phyloP scores from a whole-genome alignment of 176 grass and related monocot genomes.

The Oryza rufipogon region DNA sequence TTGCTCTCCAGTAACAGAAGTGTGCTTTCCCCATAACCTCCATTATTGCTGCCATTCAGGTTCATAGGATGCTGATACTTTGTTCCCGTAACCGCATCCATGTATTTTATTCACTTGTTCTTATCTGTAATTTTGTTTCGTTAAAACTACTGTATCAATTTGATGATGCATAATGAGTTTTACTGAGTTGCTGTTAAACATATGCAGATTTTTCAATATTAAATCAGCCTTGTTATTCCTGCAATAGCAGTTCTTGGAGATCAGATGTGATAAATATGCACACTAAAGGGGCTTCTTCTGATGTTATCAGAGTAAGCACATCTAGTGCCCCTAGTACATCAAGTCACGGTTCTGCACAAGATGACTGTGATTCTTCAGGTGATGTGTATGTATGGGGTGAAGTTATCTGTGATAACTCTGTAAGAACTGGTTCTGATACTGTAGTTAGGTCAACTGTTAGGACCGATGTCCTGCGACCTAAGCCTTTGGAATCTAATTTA shows the following conservation, averaged over 20 bases:
- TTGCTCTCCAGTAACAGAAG: neutral
- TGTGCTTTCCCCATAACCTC: neutral
- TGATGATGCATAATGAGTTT: neutral
- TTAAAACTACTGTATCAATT: neutral
- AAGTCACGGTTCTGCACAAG: conserved; percentile 92
- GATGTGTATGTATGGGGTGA: conserved; percentile 95
- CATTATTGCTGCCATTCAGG: conserved; percentile 8
- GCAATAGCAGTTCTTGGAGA: conserved; percentile 30
- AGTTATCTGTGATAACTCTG: conserved; percentile 73
- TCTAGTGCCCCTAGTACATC: conserved; percentile 97
- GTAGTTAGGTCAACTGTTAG: conserved; percentile 47
- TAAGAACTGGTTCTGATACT: conserved; percentile 48
- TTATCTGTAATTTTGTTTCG: neutral
- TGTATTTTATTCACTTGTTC: neutral
- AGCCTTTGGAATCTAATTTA: conserved; percentile 83
- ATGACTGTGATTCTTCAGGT: conserved; percentile 86
- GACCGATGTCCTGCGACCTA: conserved; percentile 79
- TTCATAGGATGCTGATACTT: neutral
- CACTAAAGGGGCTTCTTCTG: conserved; percentile 70
- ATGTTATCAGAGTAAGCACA: conserved; percentile 89
- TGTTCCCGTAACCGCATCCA: neutral
- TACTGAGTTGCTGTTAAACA: conserved; percentile 1
- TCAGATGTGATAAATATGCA: conserved; percentile 90
- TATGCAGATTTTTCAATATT: conserved; percentile 30
- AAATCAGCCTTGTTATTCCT: neutral